Base-by-base conservation (phyloP, 148 eudicot species). In the Rhododendron griersonianum region DNA sequence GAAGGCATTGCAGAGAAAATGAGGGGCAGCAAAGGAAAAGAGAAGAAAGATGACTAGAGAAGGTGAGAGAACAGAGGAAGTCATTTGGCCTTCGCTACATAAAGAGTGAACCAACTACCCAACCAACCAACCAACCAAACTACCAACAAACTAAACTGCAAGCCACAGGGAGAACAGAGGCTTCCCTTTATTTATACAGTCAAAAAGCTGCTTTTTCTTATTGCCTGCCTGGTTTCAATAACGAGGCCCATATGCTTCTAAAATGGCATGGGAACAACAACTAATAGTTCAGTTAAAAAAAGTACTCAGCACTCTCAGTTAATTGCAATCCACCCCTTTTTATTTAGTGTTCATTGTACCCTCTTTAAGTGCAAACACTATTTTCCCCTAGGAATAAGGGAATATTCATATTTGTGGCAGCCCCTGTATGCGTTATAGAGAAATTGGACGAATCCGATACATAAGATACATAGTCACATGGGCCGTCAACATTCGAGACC, bases 1-100 rank as follows among this genome's bases (percentile, higher is more conserved):
- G 87, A 75, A 74, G 78, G 91, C 93, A 85, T 87, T 87, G 90
- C 86, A 87, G 84, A 81, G 87, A 45, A 87, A 25, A 23, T 84
- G 84, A 1, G 85, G 18, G 51, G 86, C 33, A 21, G 35, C 16
- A 16, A 89, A 80, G 45, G 87, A 77, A 73, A 88, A 71, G 48
- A 92, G 71, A 55, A 93, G 41, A 71, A 89, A 82, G 65, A 90
- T 3, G 3, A 90, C 25, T 10, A 50, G 75, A 19, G 84, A 87
- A 83, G 84, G 81, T 44, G 77, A 51, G 75, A 89, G 81, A 83
- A 85, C 48, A 76, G 85, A 75, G 77, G 91, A 90, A 75, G 93
- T 91, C 95, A 93, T 93, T 90, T 48, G 73, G 63, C 15, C 61
- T 78, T 33, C 45, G 41, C 16, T 9, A 79, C 33, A 23, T 21